These are phyloP conservation scores for Phytopythium oedochilum DNA, from an alignment of 352 stramenopile genomes.

Conservation along the genomic window DNA sequence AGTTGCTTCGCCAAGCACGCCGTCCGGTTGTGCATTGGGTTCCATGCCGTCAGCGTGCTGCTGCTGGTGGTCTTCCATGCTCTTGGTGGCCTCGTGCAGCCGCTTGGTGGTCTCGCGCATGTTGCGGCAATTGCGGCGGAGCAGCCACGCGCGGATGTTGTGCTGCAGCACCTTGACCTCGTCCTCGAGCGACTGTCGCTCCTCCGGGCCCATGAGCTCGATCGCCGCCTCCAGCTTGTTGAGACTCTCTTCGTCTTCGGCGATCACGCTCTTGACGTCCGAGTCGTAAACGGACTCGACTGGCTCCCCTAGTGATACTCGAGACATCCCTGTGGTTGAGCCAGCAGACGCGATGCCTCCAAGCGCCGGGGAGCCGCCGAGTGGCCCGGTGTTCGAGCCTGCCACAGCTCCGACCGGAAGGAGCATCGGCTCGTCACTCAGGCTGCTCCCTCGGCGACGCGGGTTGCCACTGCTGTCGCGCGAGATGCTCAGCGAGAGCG, in stretches of 20 bases:
- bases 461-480: constrained; percentile 30
- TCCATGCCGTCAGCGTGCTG: too few relatives aligned
- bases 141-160: constrained; percentile 84
- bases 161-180: constrained; percentile 84
- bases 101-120: constrained; percentile 85
- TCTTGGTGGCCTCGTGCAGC: constrained; percentile 68
- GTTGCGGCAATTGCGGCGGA: constrained; percentile 85
- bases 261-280: constrained; percentile 83
- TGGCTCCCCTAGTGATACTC: constrained; percentile 9
- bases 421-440: constrained; percentile 40
- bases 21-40: constrained; percentile 16
- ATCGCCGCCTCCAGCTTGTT: constrained; percentile 78
- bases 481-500: constrained; percentile 77
- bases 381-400: neutral
- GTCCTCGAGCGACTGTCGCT: constrained; percentile 80
- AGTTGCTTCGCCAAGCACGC: neutral
- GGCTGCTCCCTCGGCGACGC: constrained; percentile 46
- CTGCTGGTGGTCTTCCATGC: constrained; percentile 55
- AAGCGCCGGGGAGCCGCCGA: neutral
- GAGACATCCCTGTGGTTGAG: neutral
- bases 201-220: constrained; percentile 83
- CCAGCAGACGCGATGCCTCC: neutral
- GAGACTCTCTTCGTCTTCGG: constrained; percentile 67
- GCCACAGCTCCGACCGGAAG: neutral
- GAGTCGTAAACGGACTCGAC: constrained; percentile 48